phyloP scores from a whole-genome alignment of 257 asterid genomes.

The Solanum pimpinellifolium region DNA sequence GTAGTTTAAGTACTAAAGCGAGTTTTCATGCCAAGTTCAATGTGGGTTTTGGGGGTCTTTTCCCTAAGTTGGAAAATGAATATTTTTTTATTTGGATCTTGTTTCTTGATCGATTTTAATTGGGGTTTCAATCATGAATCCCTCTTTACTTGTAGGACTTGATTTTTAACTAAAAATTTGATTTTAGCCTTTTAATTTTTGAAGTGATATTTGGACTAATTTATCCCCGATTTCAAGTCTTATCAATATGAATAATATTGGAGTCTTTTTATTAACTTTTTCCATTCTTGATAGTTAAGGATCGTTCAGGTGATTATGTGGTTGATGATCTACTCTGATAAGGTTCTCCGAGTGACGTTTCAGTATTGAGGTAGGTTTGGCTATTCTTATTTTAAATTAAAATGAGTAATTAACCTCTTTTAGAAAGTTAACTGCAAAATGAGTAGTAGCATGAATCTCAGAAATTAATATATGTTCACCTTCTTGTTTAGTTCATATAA shows the following conservation, averaged over 20 bases:
- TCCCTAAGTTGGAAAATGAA: not conserved
- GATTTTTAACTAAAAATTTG: not conserved
- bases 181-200: too few species aligned
- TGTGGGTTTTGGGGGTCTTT: not conserved
- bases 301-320: not conserved
- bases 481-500: not conserved
- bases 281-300: not conserved
- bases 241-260: not conserved
- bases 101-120: not conserved
- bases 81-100: not conserved
- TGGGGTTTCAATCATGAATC: not conserved
- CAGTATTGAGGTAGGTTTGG: not conserved
- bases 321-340: not conserved
- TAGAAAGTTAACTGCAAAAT: not conserved
- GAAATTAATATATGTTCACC: not conserved
- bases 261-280: not conserved
- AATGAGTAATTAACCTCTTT: not conserved
- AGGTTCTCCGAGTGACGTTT: not conserved
- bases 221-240: too few species aligned
- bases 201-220: not conserved
- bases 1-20: too few species aligned
- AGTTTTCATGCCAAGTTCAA: too few species aligned
- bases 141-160: not conserved
- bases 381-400: too few species aligned
- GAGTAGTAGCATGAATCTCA: not conserved